A percentile compares a stretch with the other conserved stretches of the same genome.
These are phyloP conservation scores for Pilobolus umbonatus DNA, from an alignment of 192 early-diverging fungal species.

Conservation along the genomic window DNA sequence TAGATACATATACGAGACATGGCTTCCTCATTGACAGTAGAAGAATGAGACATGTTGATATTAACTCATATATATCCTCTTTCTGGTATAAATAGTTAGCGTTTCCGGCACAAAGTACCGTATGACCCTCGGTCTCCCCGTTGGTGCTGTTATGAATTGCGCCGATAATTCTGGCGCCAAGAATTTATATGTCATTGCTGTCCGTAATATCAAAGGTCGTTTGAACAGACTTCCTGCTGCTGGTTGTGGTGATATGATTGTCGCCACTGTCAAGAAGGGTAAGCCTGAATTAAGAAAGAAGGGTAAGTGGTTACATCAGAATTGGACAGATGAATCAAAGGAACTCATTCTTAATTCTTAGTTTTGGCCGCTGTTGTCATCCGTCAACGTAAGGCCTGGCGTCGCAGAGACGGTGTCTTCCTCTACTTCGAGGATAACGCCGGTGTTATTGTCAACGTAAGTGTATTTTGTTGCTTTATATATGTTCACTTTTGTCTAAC, in stretches of 20 bases:
- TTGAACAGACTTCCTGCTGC: constrained; percentile 97
- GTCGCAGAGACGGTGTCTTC: constrained; percentile 97
- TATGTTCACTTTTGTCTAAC: neutral
- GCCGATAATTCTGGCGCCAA: constrained; percentile 99
- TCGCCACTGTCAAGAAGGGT: constrained; percentile 99
- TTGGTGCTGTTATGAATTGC: constrained; percentile 98
- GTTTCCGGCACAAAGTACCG: constrained; percentile 94
- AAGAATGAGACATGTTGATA: no score
- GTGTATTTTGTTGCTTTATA: neutral
- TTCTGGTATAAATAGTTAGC: constrained; percentile 48
- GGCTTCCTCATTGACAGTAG: no score
- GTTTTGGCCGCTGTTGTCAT: constrained; percentile 98
- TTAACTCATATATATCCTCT: neutral
- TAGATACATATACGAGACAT: neutral
- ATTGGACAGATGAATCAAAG: no score
- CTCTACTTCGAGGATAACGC: constrained; percentile 99
- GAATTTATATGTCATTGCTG: constrained; percentile 99
- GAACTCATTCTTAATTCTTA: constrained; percentile 25
- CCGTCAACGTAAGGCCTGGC: constrained; percentile 99
- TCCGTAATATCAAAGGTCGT: constrained; percentile 92
- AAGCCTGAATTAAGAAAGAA: constrained; percentile 99
- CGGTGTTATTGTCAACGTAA: constrained; percentile 94
- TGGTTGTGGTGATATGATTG: constrained; percentile 98
- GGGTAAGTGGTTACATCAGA: constrained; percentile 56
- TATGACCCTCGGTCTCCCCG: constrained; percentile 96